Evolutionary conservation across 306 rosid genomes (phyloP).

Genomic region (Fragaria nilgerrensis): DNA sequence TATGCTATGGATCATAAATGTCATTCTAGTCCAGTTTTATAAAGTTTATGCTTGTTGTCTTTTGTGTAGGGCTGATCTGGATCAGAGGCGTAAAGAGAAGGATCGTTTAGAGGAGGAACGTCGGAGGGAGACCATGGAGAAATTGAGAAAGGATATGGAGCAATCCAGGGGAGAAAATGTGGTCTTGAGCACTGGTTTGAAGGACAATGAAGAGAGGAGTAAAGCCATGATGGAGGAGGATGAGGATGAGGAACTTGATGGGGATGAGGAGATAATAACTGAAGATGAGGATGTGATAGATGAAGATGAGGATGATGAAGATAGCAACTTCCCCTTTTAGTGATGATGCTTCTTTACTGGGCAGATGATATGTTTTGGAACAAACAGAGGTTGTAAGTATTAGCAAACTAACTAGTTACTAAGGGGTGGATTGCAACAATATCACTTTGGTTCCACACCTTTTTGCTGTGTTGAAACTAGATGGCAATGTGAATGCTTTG

Average conservation of each 20-base stretch:
- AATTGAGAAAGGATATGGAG: conserved; percentile 72
- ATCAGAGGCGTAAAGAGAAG: conserved; percentile 75
- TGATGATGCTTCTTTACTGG: conserved; percentile 6
- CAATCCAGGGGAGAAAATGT: conserved; percentile 59
- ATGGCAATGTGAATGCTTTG: background rate
- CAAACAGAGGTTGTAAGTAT: conserved; percentile 30
- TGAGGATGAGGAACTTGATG: conserved; percentile 37
- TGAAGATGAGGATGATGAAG: conserved; percentile 47
- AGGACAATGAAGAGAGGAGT: conserved; percentile 36
- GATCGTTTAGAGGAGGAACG: conserved; percentile 74
- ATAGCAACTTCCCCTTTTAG: conserved; percentile 41
- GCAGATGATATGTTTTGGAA: conserved; percentile 19
- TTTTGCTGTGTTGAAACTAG: background rate
- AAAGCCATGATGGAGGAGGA: conserved; percentile 47
- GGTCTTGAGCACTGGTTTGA: conserved; percentile 75
- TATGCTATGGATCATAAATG: background rate
- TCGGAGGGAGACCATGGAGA: conserved; percentile 67
- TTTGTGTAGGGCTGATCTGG: conserved; percentile 67
- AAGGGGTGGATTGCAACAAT: background rate
- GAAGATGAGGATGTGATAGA: conserved; percentile 52
- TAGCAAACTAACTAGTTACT: conserved; percentile 5
- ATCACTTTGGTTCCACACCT: background rate
- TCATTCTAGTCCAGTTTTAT: conserved; percentile 9
- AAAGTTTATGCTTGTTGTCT: conserved; percentile 10
- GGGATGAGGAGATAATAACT: conserved; percentile 38